Percentiles rank a stretch among this genome's conserved stretches.
Evolutionary conservation across 2,329 filamentous ascomycete genomes (phyloP).

Genomic region (Proliferodiscus dingleyae): DNA sequence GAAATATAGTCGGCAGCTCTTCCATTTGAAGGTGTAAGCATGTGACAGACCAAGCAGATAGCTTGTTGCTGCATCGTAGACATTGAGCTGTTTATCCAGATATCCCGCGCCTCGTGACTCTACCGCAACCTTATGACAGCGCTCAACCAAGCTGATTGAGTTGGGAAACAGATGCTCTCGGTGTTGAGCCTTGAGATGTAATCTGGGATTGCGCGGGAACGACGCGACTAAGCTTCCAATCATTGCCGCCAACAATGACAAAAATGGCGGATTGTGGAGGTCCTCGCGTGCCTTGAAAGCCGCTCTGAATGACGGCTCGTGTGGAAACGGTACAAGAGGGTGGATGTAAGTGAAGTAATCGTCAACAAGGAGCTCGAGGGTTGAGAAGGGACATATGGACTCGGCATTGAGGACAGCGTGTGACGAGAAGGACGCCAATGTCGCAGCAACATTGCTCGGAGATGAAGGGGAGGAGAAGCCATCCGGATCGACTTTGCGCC

Average conservation of each 20-base stretch:
- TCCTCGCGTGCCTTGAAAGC: conserved; percentile 65
- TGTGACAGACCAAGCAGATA: conserved; percentile 67
- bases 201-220: conserved; percentile 65
- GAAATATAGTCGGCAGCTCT: conserved; percentile 64
- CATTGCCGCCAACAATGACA: conserved; percentile 71
- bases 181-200: conserved; percentile 64
- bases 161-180: conserved; percentile 62
- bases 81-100: conserved; percentile 49
- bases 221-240: conserved; percentile 68
- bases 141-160: conserved; percentile 63
- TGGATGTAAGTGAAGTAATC: conserved; percentile 83
- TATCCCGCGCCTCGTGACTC: conserved; percentile 58
- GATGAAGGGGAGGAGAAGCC: conserved; percentile 27
- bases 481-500: conserved; percentile 42
- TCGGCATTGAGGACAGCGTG: conserved; percentile 54
- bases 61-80: conserved; percentile 65
- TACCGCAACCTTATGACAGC: conserved; percentile 65
- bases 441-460: conserved; percentile 29
- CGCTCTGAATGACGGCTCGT: conserved; percentile 71
- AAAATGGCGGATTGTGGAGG: conserved; percentile 59
- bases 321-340: conserved; percentile 70
- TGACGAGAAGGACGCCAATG: conserved; percentile 29
- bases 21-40: conserved; percentile 64
- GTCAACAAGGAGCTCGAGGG: conserved; percentile 65
- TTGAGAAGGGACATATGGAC: conserved; percentile 64